A percentile compares a stretch with the other conserved stretches of the same genome.
phyloP scores from a whole-genome alignment of 129 eudicot genomes.

The Calendula officinalis region DNA sequence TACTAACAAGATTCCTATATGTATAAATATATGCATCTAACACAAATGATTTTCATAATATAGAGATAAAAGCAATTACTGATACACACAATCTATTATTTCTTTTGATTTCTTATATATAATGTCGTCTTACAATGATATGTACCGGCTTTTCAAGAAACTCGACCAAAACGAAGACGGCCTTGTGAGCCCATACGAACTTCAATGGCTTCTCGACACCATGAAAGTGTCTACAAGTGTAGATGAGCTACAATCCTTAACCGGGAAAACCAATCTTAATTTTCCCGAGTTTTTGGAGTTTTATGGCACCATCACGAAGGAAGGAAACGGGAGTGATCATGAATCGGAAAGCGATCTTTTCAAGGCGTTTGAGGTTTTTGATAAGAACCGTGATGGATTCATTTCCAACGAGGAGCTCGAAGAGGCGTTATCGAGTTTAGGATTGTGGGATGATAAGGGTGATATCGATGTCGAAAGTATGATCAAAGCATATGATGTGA shows the following conservation, averaged over 20 bases:
- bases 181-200: conserved; percentile 52
- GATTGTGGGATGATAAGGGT: conserved; percentile 43
- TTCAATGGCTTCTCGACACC: conserved; percentile 53
- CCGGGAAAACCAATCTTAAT: conserved; percentile 40
- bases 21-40: neutral
- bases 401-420: conserved; percentile 60
- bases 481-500: conserved; percentile 52
- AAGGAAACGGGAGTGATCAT: conserved; percentile 1
- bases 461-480: conserved; percentile 45
- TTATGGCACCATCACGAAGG: conserved; percentile 32
- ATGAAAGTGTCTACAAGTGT: conserved; percentile 37
- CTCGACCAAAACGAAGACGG: conserved; percentile 56
- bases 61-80: neutral
- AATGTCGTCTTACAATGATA: conserved; percentile 52
- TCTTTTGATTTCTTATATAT: neutral
- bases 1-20: conserved; percentile 8
- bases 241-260: conserved; percentile 43
- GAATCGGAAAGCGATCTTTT: conserved; percentile 39
- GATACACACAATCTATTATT: neutral
- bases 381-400: conserved; percentile 60
- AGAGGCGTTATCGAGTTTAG: conserved; percentile 46
- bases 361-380: conserved; percentile 64
- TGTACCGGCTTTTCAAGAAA: conserved; percentile 53
- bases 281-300: conserved; percentile 47
- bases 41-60: neutral